Evolutionary conservation across 805 yeast genomes (phyloP).

Genomic region (Cyberlindnera subsufficiens): DNA sequence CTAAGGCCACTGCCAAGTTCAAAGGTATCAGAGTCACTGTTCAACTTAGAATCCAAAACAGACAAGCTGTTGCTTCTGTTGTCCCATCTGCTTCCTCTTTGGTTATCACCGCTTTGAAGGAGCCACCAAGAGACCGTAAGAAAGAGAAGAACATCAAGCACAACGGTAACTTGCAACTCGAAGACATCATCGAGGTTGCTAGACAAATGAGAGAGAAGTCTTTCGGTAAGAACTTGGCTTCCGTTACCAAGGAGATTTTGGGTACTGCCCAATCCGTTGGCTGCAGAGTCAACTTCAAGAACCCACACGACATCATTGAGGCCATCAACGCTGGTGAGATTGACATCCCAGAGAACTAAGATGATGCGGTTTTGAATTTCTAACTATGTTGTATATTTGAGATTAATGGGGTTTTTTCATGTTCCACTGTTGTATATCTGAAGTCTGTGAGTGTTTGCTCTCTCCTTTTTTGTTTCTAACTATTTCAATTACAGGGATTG

Average conservation of each 20-base stretch:
- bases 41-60: conserved; percentile 97
- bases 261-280: conserved; percentile 99
- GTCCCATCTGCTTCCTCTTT: conserved; percentile 99
- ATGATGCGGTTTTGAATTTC: conserved; percentile 8
- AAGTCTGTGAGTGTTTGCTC: background rate
- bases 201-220: conserved; percentile 97
- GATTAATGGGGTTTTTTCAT: conserved; percentile 14
- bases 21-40: conserved; percentile 99
- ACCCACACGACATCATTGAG: conserved; percentile 98
- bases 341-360: conserved; percentile 80
- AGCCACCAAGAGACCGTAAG: conserved; percentile 99
- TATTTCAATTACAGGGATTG: conserved; percentile 2
- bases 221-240: conserved; percentile 94
- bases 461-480: background rate
- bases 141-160: conserved; percentile 99
- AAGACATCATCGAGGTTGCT: conserved; percentile 94
- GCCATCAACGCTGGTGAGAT: conserved; percentile 98
- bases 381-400: conserved; percentile 21
- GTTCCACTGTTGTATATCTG: background rate
- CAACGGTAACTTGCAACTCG: conserved; percentile 97
- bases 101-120: conserved; percentile 98
- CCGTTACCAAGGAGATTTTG: conserved; percentile 96
- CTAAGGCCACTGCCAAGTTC: conserved; percentile 98
- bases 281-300: conserved; percentile 98
- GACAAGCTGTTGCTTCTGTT: conserved; percentile 98